Evolutionary conservation across 2,329 filamentous ascomycete genomes (phyloP), one percentile per base, ranked within the genome.

Genomic region (Ramichloridium luteum): DNA sequence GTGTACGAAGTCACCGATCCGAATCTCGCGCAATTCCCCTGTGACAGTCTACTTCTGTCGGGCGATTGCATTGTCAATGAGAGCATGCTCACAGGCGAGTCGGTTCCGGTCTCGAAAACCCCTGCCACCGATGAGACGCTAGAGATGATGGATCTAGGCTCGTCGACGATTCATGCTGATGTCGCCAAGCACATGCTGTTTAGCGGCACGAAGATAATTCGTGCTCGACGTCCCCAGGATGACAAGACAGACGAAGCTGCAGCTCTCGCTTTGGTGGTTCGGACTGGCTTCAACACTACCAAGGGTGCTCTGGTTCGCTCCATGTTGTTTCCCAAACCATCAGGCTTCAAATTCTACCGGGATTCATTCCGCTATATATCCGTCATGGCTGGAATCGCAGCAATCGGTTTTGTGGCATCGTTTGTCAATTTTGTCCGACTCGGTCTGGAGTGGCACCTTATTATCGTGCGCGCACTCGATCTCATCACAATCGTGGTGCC

Each of bases 1-100:
- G 77, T 98, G 5, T 98, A 93, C 58, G 90, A 98, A 62, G 72
- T 98, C 30, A 94, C 88, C 35, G 92, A 98, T 55, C 90, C 90
- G 2, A 84, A 78, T 11, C 65, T 98, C 15, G 73, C 73, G 3
- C 82, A 93, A 46, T 80, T 96, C 40, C 90, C 90, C 1, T 90
- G 83, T 49, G 90, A 98, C 56, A 93, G 88, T 55, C 63, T 98
- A 18, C 62, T 98, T 4, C 68, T 98, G 0, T 83, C 82, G 31
- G 92, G 90, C 25, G 92, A 98, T 58, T 94, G 86, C 50, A 96
- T 98, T 40, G 86, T 98, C 43, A 98, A 98, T 50, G 90, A 98
- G 59, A 96, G 90, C 60, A 98, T 98, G 90, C 72, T 98, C 20
- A 98, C 90, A 23, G 74, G 88, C 36, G 90, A 98, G 64, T 96